Base-by-base conservation (phyloP, 2,329 filamentous ascomycete genomes). In the Pseudogymnoascus sp. region DNA sequence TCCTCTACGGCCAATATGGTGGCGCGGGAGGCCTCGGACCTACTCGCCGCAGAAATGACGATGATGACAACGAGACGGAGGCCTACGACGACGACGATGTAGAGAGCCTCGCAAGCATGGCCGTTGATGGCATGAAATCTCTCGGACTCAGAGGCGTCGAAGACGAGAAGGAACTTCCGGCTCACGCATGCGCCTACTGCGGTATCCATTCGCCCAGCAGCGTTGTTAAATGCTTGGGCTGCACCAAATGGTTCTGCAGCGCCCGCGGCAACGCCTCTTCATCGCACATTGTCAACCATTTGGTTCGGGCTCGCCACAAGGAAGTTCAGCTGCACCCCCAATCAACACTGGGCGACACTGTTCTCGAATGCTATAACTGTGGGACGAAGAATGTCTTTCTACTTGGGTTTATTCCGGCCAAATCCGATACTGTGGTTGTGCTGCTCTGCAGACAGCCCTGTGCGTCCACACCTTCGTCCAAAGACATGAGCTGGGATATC, bases 401-500 rank as follows among this genome's bases (percentile, higher is more conserved):
- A 36, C 86, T 99, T 28, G 94, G 94, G 6, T 99, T 99, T 73
- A 99, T 99, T 68, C 95, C 94, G 8, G 94, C 94, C 61, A 99
- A 99, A 73, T 97, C 94, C 9, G 95, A 99, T 71, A 97, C 94
- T 0, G 94, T 99, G 28, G 95, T 99, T 6, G 94, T 99, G 22
- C 84, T 99, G 47, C 83, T 99, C 37, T 99, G 94, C 74, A 91
- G 94, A 64, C 94, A 97, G 75, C 94, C 94, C 53, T 99, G 94
- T 74, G 94, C 93, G 35, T 88, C 94, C 28, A 93, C 90, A 77
- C 89, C 92, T 1, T 97, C 94, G 35, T 93, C 91, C 66, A 99
- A 99, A 76, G 94, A 99, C 71, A 97, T 99, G 92, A 99, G 94
- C 74, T 99, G 94, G 94, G 94, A 99, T 73, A 95, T 92, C 5